Conservation (phyloP, 1,139 yeast species). For the Suhomyces bokatorum region DNA sequence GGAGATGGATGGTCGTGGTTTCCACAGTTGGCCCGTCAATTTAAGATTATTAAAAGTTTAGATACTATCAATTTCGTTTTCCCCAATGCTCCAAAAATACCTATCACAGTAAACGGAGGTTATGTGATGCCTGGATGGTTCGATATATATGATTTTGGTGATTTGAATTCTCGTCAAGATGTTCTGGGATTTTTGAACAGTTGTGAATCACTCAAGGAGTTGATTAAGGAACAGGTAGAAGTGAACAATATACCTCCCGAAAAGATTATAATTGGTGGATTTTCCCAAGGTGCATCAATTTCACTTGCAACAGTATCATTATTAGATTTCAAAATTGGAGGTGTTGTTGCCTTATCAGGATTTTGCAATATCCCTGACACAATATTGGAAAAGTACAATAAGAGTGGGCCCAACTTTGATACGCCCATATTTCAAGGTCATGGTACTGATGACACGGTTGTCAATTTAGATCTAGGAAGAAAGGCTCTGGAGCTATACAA, state of each 20-base stretch:
- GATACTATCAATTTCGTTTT: constrained; percentile 74
- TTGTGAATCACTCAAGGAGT: constrained; percentile 49
- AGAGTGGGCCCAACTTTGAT: constrained; percentile 41
- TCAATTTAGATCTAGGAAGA: constrained; percentile 51
- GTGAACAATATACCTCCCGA: constrained; percentile 62
- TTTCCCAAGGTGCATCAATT: constrained; percentile 90
- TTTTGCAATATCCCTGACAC: constrained; percentile 59
- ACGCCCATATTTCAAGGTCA: constrained; percentile 91
- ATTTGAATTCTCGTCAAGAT: constrained; percentile 54
- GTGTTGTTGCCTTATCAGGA: constrained; percentile 77
- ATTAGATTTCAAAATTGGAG: constrained; percentile 68
- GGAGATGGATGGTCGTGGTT: constrained; percentile 90
- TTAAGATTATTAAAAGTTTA: constrained; percentile 46
- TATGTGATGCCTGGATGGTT: constrained; percentile 83
- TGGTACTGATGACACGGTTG: constrained; percentile 75
- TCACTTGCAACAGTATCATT: constrained; percentile 55
- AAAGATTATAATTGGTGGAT: constrained; percentile 84
- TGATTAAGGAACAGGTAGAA: constrained; percentile 64
- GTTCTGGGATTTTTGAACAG: constrained; percentile 62
- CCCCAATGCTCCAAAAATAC: constrained; percentile 82
- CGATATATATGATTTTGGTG: constrained; percentile 63
- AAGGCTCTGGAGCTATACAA: constrained; percentile 48
- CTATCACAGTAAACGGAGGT: constrained; percentile 70
- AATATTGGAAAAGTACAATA: constrained; percentile 28
- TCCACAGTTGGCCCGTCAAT: constrained; percentile 47